These are phyloP conservation scores for Populus tremula DNA, from an alignment of 345 rosid species.

Conservation along the genomic window DNA sequence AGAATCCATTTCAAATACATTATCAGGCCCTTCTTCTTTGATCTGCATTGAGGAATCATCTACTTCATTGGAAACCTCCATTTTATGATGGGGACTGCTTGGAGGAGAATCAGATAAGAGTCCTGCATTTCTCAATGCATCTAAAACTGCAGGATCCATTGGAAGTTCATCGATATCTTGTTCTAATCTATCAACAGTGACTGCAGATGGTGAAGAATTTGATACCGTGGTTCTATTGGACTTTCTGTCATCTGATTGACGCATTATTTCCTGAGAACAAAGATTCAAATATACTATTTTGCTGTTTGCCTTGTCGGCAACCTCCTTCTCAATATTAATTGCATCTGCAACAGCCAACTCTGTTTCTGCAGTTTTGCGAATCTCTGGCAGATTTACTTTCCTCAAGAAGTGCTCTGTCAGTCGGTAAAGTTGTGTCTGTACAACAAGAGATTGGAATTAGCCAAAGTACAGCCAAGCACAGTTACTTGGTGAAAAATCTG, in stretches of 20 bases:
- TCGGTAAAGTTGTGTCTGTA: conserved; percentile 86
- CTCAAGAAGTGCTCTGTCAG: conserved; percentile 76
- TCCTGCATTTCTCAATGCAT: conserved; percentile 82
- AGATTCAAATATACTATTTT: conserved; percentile 84
- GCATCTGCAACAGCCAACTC: conserved; percentile 99
- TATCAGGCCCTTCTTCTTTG: conserved; percentile 54
- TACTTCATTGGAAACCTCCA: conserved; percentile 31
- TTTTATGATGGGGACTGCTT: conserved; percentile 53
- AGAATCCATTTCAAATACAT: conserved; percentile 59
- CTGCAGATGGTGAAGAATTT: conserved; percentile 29
- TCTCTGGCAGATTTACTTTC: conserved; percentile 61
- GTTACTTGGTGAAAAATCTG: neutral
- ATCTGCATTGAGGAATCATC: conserved; percentile 32
- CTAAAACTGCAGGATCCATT: conserved; percentile 45
- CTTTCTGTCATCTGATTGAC: conserved; percentile 43
- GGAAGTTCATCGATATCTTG: conserved; percentile 33
- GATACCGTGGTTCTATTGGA: conserved; percentile 34
- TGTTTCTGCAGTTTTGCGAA: conserved; percentile 76
- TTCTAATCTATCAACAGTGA: conserved; percentile 32
- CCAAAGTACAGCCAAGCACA: neutral
- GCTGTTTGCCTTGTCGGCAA: conserved; percentile 80
- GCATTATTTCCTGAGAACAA: conserved; percentile 82
- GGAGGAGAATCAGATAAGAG: conserved; percentile 94
- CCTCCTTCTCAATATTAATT: conserved; percentile 73
- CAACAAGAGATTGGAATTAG: conserved; percentile 14